Evolutionary conservation across 768 basidiomycete species (phyloP), one percentile per base, ranked within the genome.

Genomic region (Peribolospora baueri): DNA sequence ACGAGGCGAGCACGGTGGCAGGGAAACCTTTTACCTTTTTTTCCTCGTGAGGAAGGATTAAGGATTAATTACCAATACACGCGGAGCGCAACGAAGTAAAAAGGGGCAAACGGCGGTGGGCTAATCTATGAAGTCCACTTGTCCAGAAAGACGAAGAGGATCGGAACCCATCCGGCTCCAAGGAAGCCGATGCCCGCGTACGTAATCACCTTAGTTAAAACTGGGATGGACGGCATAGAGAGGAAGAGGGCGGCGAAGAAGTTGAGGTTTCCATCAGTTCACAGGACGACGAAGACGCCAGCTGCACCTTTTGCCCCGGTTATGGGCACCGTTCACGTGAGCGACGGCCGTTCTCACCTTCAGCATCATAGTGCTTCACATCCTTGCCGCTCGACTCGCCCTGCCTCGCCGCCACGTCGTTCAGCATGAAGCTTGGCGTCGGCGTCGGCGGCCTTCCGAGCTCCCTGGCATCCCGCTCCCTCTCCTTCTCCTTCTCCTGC

Each of bases 121-220:
- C 25, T 25, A 25, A 25, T 25, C 25, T 25, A 25, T 25, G 25
- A 25, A 25, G 25, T 25, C 25, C 25, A 25, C 25, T 25, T 25
- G 25, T 25, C 25, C 25, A 25, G 25, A 25, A 25, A 25, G 25
- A 25, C 25, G 25, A 25, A 25, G 25, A 25, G 25, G 25, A 25
- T 25, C 25, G 25, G 25, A 25, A 25, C 25, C 25, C 25, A 25
- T 25, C 25, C 77, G 10, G 70, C 67, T 2, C 79, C 75, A 8
- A 88, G 63, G 9, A 81, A 66, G 0, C 76, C 85, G 57, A 97
- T 91, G 0, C 90, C 88, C 52, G 75, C 73, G 65, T 95, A 91
- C 4, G 90, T 87, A 48, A 85, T 77, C 9, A 88, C 78, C 70
- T 88, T 90, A 38, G 86, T 88, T 58, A 88, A 67, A 6, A 88